Conservation (phyloP, 441 rosid species). For the Erodium texanum region DNA sequence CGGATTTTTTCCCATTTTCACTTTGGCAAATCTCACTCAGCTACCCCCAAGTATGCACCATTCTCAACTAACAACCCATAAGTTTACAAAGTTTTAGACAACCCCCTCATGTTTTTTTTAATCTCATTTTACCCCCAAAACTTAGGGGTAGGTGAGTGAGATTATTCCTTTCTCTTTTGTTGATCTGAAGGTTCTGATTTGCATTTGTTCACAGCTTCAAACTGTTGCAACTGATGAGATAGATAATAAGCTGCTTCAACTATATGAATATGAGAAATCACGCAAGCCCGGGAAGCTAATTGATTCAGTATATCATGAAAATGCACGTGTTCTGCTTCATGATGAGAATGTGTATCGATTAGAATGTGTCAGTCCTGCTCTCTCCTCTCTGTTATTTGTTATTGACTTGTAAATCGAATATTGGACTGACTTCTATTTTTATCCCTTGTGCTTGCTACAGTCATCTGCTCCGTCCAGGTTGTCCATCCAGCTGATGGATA, state of each 20-base stretch:
- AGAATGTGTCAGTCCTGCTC: constrained; percentile 61
- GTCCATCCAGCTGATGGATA: constrained; percentile 83
- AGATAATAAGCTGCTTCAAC: constrained; percentile 80
- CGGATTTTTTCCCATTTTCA: neutral
- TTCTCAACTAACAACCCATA: too few species aligned
- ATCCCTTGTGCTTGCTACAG: constrained; percentile 27
- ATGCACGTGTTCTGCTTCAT: constrained; percentile 78
- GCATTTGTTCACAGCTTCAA: constrained; percentile 58
- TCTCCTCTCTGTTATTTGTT: neutral
- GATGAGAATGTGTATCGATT: constrained; percentile 85
- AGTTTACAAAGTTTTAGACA: too few species aligned
- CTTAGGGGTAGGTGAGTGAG: too few species aligned
- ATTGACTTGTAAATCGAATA: neutral
- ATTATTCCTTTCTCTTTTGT: constrained; percentile 8
- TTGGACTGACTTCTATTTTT: too few species aligned
- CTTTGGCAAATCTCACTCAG: too few species aligned
- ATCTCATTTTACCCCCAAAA: too few species aligned
- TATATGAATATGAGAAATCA: constrained; percentile 72
- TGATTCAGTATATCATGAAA: constrained; percentile 71
- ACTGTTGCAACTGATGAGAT: constrained; percentile 71
- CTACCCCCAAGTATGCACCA: too few species aligned
- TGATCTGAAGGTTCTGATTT: constrained; percentile 5
- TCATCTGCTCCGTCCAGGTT: constrained; percentile 41
- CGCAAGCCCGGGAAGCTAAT: constrained; percentile 58
- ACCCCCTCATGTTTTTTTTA: too few species aligned